Conservation (phyloP, 2,329 filamentous ascomycete species). For the Stagonosporopsis chrysanthemi region DNA sequence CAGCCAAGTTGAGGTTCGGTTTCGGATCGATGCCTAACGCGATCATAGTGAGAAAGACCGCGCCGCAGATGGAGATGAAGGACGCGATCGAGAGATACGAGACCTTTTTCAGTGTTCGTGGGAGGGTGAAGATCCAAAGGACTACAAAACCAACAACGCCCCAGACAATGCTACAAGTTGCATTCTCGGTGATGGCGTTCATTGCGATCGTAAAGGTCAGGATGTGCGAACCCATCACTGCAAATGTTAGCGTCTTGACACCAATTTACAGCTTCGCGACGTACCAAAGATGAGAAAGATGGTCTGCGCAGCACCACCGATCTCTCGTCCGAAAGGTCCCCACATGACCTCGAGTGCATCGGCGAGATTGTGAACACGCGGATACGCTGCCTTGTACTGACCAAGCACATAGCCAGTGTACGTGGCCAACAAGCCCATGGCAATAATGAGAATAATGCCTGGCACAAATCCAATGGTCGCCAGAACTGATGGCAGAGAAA, state of each 20-base stretch:
- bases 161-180: conserved; percentile 69
- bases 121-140: conserved; percentile 67
- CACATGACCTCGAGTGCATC: conserved; percentile 69
- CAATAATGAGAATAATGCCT: conserved; percentile 61
- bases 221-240: conserved; percentile 65
- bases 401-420: conserved; percentile 68
- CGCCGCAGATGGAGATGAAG: conserved; percentile 68
- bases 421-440: conserved; percentile 62
- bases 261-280: conserved; percentile 1
- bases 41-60: conserved; percentile 72
- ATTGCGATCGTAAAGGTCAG: conserved; percentile 73
- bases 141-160: conserved; percentile 66
- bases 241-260: not conserved
- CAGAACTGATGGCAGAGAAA: conserved; percentile 61
- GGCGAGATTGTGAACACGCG: conserved; percentile 60
- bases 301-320: conserved; percentile 67
- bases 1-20: conserved; percentile 31
- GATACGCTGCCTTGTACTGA: conserved; percentile 63
- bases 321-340: conserved; percentile 66
- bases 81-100: conserved; percentile 69
- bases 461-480: conserved; percentile 61
- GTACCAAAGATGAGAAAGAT: conserved; percentile 72
- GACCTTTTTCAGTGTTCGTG: conserved; percentile 67
- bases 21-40: conserved; percentile 62
- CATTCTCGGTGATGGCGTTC: conserved; percentile 66